These are phyloP conservation scores for Oryza rufipogon DNA, from an alignment of 176 grass and related monocot species.

Conservation along the genomic window DNA sequence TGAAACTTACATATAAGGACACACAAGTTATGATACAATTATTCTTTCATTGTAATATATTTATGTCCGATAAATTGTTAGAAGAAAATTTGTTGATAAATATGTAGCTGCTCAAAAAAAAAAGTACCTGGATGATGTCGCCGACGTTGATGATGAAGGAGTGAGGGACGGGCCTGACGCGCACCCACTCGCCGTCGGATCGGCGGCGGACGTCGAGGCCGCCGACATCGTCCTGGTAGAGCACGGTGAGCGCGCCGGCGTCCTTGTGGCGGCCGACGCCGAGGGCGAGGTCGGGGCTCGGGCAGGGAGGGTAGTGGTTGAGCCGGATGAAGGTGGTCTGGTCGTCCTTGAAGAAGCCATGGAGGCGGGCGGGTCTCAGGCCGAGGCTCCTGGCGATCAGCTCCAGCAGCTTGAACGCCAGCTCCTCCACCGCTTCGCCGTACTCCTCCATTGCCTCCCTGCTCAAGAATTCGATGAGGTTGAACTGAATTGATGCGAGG, in stretches of 20 bases:
- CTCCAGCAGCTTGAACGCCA: slow-evolving; percentile 70
- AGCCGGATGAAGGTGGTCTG: slow-evolving; percentile 70
- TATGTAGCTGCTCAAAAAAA: too few species aligned
- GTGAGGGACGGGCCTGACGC: slow-evolving; percentile 61
- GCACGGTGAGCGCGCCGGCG: slow-evolving; percentile 72
- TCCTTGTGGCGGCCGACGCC: slow-evolving; percentile 94
- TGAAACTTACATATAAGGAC: too few species aligned
- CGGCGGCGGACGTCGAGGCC: slow-evolving; percentile 81
- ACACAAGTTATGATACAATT: too few species aligned
- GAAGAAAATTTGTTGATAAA: too few species aligned
- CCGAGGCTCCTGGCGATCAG: slow-evolving; percentile 73
- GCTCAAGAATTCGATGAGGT: not conserved
- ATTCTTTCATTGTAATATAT: too few species aligned
- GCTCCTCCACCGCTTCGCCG: slow-evolving; percentile 37
- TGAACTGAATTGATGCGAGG: too few species aligned
- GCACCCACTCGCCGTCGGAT: slow-evolving; percentile 79
- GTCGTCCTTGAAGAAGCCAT: slow-evolving; percentile 64
- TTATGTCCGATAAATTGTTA: too few species aligned
- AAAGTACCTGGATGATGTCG: slow-evolving; percentile 64
- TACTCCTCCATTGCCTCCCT: slow-evolving; percentile 70
- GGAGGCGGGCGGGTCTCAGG: slow-evolving; percentile 50
- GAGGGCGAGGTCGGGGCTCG: slow-evolving; percentile 75
- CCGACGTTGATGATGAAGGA: slow-evolving; percentile 84
- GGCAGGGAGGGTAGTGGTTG: slow-evolving; percentile 90
- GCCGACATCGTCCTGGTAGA: slow-evolving; percentile 77